Percentiles rank a stretch among this genome's conserved stretches.
Conservation (phyloP, 345 rosid species). For the Brassica cretica region DNA sequence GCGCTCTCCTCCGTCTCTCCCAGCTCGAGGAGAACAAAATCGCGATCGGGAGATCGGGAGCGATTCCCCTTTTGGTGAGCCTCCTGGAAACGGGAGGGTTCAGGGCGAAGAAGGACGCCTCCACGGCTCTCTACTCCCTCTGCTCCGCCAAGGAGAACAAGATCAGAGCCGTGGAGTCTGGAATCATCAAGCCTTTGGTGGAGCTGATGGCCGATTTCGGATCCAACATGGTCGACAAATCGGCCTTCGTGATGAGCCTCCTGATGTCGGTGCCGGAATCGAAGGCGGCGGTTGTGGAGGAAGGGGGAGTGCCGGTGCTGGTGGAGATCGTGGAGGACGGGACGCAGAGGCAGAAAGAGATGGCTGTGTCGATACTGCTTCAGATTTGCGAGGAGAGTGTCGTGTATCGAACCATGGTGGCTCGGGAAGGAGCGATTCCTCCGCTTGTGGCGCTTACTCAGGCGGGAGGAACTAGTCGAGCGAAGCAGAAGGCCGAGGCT, state of each 20-base stretch:
- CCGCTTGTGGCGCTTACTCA: slow-evolving; percentile 83
- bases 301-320: slow-evolving; percentile 88
- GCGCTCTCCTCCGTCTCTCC: slow-evolving; percentile 85
- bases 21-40: slow-evolving; percentile 81
- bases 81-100: slow-evolving; percentile 67
- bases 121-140: slow-evolving; percentile 81
- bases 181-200: slow-evolving; percentile 78
- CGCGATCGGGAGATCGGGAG: slow-evolving; percentile 91
- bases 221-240: slow-evolving; percentile 96
- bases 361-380: slow-evolving; percentile 64
- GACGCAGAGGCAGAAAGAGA: slow-evolving; percentile 85
- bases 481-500: slow-evolving; percentile 84
- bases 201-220: slow-evolving; percentile 95
- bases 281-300: slow-evolving; percentile 69
- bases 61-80: slow-evolving; percentile 66
- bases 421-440: slow-evolving; percentile 94
- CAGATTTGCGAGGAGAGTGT: slow-evolving; percentile 72
- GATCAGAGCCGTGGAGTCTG: slow-evolving; percentile 70
- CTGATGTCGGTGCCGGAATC: slow-evolving; percentile 66
- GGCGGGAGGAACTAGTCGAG: slow-evolving; percentile 85
- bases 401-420: slow-evolving; percentile 67
- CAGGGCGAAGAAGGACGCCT: slow-evolving; percentile 91
- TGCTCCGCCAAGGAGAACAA: slow-evolving; percentile 87
- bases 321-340: slow-evolving; percentile 91
- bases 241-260: slow-evolving; percentile 69